Evolutionary conservation across 371 early-diverging fungal species (phyloP), one percentile per base, ranked within the genome.

Genomic region (Parasitella parasitica): DNA sequence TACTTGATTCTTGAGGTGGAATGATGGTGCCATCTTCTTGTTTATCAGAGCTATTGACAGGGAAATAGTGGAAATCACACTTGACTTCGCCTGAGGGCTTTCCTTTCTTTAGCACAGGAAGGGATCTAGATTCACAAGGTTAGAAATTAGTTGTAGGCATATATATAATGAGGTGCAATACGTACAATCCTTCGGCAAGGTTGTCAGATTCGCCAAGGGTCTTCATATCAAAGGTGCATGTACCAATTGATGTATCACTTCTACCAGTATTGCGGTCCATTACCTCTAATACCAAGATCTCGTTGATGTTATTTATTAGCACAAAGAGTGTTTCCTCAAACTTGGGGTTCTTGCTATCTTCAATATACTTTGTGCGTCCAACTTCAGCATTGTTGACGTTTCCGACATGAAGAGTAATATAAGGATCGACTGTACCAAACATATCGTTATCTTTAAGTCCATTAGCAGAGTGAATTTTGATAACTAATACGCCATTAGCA

Each of bases 401-500:
- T 46, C 87, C 87, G 18, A 93, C 75, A 38, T 84, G 86, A 56
- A 95, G 71, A 9, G 77, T 78, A 37, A 90, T 79, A 64, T 93
- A 95, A 12, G 97, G 98, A 70, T 97, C 97, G 15, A 91, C 77
- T 54, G 83, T 89, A 62, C 96, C 96, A 59, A 93, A 86, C 12
- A 90, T 71, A 68, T 97, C 97, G 28, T 70, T 70, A 63, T 93
- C 93, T 76, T 91, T 92, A 52, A 97, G 81, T 13, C 86, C 87
- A 58, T 86, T 85, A 24, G 91, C 97, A 41, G 88, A 86, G 61
- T 87, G 81, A 41, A 98, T 70, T 20, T 85, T 86, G 52, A 95
- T 73, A 41, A 88, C 82, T 13, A 97, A 80, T 0, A 98, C 90
- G 61, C 98, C 98, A 57, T 89, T 86, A 13, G 95, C 91, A 26